A percentile compares a stretch with the other conserved stretches of the same genome.
These are phyloP conservation scores for Chrysopogon serrulatus DNA, from an alignment of 176 grass and related monocot species.

Conservation along the genomic window DNA sequence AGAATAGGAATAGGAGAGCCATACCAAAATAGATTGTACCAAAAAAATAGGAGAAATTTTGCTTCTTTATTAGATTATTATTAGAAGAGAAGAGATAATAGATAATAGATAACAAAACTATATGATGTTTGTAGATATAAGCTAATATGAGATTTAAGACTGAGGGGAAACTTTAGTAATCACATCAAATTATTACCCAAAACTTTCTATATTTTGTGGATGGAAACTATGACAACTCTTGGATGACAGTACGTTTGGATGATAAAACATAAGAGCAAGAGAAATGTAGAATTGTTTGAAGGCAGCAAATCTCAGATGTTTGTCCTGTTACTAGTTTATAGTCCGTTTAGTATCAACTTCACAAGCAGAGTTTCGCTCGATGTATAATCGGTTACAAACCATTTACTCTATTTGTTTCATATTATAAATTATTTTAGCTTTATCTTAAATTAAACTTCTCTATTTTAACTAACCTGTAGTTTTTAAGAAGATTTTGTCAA, in stretches of 20 bases:
- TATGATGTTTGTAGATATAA: background rate
- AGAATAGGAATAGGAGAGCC: no score
- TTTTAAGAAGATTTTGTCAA: background rate
- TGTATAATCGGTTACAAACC: background rate
- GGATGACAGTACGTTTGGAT: no score
- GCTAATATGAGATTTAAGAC: background rate
- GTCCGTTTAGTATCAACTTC: background rate
- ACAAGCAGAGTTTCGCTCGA: background rate
- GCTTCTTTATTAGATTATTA: no score
- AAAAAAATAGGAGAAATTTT: no score
- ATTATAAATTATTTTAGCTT: background rate
- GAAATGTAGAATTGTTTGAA: no score
- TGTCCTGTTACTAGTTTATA: no score
- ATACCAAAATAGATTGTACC: no score
- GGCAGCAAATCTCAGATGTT: no score
- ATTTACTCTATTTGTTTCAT: background rate
- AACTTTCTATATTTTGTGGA: background rate
- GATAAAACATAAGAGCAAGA: no score
- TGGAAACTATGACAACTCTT: background rate
- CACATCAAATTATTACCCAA: background rate
- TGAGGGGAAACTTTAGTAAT: background rate
- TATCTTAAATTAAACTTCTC: background rate
- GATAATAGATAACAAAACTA: no score
- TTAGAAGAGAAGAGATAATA: no score
- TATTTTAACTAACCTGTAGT: background rate